Evolutionary conservation across 1,284 basidiomycete genomes (phyloP).

Genomic region (Boletus putidus): DNA sequence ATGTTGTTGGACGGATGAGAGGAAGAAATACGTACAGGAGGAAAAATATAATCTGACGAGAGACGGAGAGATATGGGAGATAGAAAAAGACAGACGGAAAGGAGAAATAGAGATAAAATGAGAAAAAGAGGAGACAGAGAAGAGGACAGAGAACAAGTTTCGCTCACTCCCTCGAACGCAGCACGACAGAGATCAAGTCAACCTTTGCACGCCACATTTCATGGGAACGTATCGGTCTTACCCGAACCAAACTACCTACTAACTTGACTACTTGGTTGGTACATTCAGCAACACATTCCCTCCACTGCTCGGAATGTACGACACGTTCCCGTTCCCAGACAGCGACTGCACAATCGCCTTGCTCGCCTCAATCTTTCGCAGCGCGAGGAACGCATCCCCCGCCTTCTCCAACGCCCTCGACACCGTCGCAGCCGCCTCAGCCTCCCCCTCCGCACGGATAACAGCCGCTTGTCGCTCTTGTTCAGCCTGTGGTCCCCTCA

Average conservation of each 20-base stretch:
- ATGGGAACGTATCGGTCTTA: slow-evolving; percentile 31
- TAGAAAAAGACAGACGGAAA: slow-evolving; percentile 41
- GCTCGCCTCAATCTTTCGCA: slow-evolving; percentile 97
- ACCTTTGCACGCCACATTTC: slow-evolving; percentile 29
- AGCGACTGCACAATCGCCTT: slow-evolving; percentile 92
- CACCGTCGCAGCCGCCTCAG: slow-evolving; percentile 93
- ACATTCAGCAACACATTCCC: slow-evolving; percentile 84
- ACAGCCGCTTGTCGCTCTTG: slow-evolving; percentile 99
- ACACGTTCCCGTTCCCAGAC: slow-evolving; percentile 77
- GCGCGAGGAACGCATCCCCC: slow-evolving; percentile 93
- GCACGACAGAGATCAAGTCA: slow-evolving; percentile 28
- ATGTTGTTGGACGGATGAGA: background rate
- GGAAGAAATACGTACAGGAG: slow-evolving; percentile 40
- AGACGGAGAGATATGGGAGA: slow-evolving; percentile 43
- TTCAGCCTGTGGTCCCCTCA: slow-evolving; percentile 67
- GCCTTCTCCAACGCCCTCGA: slow-evolving; percentile 91
- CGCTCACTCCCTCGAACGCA: slow-evolving; percentile 23
- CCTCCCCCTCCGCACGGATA: slow-evolving; percentile 98
- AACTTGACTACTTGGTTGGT: slow-evolving; percentile 59
- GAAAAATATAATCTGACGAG: slow-evolving; percentile 45
- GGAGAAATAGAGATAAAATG: slow-evolving; percentile 45
- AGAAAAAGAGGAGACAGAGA: slow-evolving; percentile 50
- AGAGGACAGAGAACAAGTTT: slow-evolving; percentile 15
- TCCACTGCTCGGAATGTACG: slow-evolving; percentile 81
- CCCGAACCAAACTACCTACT: slow-evolving; percentile 11